Evolutionary conservation across 352 stramenopile genomes (phyloP).

Genomic region (Pythium chondricola): DNA sequence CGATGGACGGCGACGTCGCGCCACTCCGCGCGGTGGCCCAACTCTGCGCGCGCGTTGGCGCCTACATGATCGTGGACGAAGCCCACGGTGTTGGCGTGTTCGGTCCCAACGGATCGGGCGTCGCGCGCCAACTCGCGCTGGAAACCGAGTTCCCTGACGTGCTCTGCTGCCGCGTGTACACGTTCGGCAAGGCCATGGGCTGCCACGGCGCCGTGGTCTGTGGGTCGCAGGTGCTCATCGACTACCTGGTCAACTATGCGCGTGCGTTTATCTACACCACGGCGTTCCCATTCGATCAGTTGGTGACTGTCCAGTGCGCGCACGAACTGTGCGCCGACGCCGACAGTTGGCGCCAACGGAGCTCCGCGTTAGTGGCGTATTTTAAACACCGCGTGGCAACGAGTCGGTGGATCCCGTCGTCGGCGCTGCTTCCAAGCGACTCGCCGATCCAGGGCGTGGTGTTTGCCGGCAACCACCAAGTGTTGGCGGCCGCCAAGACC

Average conservation of each 20-base stretch:
- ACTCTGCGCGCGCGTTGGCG: conserved; percentile 71
- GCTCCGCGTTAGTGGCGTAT: conserved; percentile 56
- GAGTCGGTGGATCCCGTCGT: conserved; percentile 30
- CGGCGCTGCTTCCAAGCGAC: conserved; percentile 54
- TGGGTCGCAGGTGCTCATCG: conserved; percentile 82
- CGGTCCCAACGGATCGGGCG: conserved; percentile 65
- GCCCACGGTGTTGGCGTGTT: conserved; percentile 92
- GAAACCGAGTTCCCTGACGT: conserved; percentile 65
- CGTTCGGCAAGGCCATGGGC: conserved; percentile 96
- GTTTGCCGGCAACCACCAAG: conserved; percentile 87
- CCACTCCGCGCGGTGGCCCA: conserved; percentile 83
- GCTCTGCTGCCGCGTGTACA: conserved; percentile 89
- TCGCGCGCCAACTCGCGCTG: conserved; percentile 63
- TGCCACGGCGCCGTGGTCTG: conserved; percentile 94
- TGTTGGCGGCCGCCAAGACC: conserved; percentile 66
- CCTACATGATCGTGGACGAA: conserved; percentile 95
- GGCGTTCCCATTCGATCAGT: conserved; percentile 87
- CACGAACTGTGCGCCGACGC: conserved; percentile 81
- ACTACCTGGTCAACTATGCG: conserved; percentile 97
- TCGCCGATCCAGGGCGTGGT: conserved; percentile 94
- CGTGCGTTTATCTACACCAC: conserved; percentile 98
- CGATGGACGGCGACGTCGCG: conserved; percentile 97
- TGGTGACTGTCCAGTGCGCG: conserved; percentile 84
- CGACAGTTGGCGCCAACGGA: conserved; percentile 31
- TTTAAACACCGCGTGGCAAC: conserved; percentile 66